These are phyloP conservation scores for Coemansia sp. DNA, from an alignment of 192 early-diverging fungal genomes.

Conservation along the genomic window DNA sequence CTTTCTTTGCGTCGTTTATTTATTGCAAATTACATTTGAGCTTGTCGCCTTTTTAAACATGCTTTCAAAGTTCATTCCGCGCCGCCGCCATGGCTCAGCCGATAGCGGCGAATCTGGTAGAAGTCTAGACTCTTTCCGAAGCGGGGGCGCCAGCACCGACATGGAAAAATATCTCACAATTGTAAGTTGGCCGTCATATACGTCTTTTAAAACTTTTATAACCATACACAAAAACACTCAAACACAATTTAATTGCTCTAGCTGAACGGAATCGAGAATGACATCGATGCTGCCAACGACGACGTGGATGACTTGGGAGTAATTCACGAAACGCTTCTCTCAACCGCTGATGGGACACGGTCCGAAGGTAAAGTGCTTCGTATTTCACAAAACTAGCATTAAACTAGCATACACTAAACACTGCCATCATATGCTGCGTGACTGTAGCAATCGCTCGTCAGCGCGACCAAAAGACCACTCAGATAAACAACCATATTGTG, in stretches of 20 bases:
- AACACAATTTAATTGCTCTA: constrained; percentile 8
- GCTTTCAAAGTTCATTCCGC: constrained; percentile 29
- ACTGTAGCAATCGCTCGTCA: constrained; percentile 41
- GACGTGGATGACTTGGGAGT: constrained; percentile 36
- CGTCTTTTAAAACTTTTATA: not conserved
- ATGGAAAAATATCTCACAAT: constrained; percentile 47
- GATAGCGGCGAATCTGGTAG: constrained; percentile 14
- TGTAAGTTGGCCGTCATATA: constrained; percentile 9
- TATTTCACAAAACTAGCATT: not conserved
- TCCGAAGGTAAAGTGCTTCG: constrained; percentile 35
- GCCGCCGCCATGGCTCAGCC: constrained; percentile 12
- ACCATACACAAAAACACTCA: not conserved
- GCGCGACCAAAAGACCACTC: constrained; percentile 39
- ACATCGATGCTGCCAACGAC: constrained; percentile 25
- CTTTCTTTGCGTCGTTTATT: not conserved
- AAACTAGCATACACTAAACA: not conserved
- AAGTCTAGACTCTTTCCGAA: constrained; percentile 17
- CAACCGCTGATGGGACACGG: constrained; percentile 40
- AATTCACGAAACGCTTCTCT: constrained; percentile 37
- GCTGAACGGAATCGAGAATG: constrained; percentile 39
- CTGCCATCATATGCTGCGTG: not conserved
- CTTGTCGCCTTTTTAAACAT: constrained; percentile 24
- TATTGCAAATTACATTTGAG: not conserved
- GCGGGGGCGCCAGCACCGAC: constrained; percentile 16
- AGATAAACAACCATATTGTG: constrained; percentile 40